Conservation (phyloP, 257 asterid genomes). For the Lycium barbarum region DNA sequence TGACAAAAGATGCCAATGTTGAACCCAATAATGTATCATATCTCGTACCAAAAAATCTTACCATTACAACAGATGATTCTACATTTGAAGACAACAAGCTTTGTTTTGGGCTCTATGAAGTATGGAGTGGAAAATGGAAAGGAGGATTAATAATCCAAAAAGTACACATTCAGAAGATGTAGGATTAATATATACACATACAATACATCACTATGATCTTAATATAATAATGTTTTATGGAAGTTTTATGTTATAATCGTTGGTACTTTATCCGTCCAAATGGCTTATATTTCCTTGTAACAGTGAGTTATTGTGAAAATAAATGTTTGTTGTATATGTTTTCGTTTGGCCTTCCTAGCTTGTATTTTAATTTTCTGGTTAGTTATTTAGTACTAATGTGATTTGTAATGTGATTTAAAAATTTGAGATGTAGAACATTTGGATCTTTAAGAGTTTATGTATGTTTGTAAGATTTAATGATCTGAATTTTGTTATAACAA, state of each 20-base stretch:
- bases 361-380: not conserved
- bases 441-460: not conserved
- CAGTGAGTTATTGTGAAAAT: too few species aligned
- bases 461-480: not conserved
- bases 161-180: not conserved
- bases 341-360: not conserved
- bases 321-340: too few species aligned
- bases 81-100: constrained; percentile 10
- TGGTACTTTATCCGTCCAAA: not conserved
- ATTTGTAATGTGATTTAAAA: not conserved
- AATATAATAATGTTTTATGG: not conserved
- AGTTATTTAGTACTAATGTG: not conserved
- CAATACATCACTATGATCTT: not conserved
- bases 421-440: not conserved
- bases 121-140: constrained; percentile 36
- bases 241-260: not conserved
- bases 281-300: constrained; percentile 3
- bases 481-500: too few species aligned
- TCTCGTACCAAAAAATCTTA: constrained; percentile 10
- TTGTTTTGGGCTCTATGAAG: constrained; percentile 47
- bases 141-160: constrained; percentile 32
- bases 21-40: not conserved
- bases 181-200: not conserved
- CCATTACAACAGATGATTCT: too few species aligned
- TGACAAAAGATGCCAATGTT: not conserved